Evolutionary conservation across 2,329 filamentous ascomycete genomes (phyloP).

Genomic region (Whalleya microplaca): DNA sequence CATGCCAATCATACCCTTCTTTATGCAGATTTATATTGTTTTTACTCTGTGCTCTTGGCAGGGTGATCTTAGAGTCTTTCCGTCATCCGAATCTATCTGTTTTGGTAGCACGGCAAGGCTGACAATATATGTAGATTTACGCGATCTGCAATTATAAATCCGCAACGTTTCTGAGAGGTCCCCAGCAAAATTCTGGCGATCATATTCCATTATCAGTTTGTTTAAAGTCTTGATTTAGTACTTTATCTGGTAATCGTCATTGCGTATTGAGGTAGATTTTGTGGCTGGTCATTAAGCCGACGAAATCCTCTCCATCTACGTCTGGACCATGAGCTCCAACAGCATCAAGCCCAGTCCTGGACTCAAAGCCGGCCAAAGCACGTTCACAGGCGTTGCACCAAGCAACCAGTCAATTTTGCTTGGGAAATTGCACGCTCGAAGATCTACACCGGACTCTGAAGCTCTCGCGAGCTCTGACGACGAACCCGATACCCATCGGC

Average conservation of each 20-base stretch:
- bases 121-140: slow-evolving; percentile 16
- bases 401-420: slow-evolving; percentile 68
- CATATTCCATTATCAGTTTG: slow-evolving; percentile 6
- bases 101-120: slow-evolving; percentile 12
- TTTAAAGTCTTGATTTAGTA: slow-evolving; percentile 31
- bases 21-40: slow-evolving; percentile 19
- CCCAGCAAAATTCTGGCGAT: slow-evolving; percentile 7
- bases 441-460: slow-evolving; percentile 92
- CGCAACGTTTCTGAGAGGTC: slow-evolving; percentile 2
- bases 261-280: slow-evolving; percentile 11
- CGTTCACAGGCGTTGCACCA: slow-evolving; percentile 50
- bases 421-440: slow-evolving; percentile 77
- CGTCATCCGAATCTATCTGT: slow-evolving; percentile 5
- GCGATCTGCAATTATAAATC: slow-evolving; percentile 12
- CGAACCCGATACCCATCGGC: slow-evolving; percentile 71
- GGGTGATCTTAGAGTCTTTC: slow-evolving; percentile 6
- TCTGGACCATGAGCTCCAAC: slow-evolving; percentile 54
- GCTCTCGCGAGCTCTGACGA: slow-evolving; percentile 94
- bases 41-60: slow-evolving; percentile 11
- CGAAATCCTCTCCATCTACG: slow-evolving; percentile 21
- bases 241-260: slow-evolving; percentile 14
- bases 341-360: slow-evolving; percentile 53
- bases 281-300: slow-evolving; percentile 10
- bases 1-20: slow-evolving; percentile 18
- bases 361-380: slow-evolving; percentile 55